These are phyloP conservation scores for Colletotrichum lindemuthianum DNA, from an alignment of 2,329 filamentous ascomycete genomes.

Conservation along the genomic window DNA sequence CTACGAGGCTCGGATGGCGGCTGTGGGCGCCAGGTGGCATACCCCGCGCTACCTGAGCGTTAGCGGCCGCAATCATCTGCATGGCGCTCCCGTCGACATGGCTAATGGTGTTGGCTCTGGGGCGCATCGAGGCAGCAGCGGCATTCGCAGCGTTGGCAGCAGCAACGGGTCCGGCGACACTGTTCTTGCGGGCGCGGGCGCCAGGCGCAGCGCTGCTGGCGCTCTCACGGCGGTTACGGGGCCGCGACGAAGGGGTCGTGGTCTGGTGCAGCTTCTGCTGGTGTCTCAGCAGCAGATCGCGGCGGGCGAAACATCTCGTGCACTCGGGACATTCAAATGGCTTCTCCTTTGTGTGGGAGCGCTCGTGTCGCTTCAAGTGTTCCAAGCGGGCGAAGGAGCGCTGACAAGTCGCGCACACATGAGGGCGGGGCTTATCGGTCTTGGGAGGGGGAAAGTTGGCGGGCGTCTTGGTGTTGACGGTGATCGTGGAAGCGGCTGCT, in stretches of 20 bases:
- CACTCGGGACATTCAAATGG: slow-evolving; percentile 98
- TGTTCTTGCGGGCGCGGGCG: slow-evolving; percentile 89
- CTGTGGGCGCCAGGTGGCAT: slow-evolving; percentile 58
- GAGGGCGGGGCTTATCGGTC: slow-evolving; percentile 95
- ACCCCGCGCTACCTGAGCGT: slow-evolving; percentile 60
- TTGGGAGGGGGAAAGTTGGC: slow-evolving; percentile 81
- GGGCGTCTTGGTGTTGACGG: slow-evolving; percentile 58
- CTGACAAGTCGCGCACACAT: slow-evolving; percentile 90
- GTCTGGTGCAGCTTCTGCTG: slow-evolving; percentile 99
- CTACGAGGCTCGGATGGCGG: slow-evolving; percentile 80
- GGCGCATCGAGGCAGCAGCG: slow-evolving; percentile 74
- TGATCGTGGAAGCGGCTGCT: slow-evolving; percentile 58
- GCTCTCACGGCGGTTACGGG: slow-evolving; percentile 90
- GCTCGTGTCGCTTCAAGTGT: slow-evolving; percentile 96
- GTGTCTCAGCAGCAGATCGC: slow-evolving; percentile 90
- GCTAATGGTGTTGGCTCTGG: slow-evolving; percentile 94
- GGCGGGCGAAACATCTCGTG: slow-evolving; percentile 90
- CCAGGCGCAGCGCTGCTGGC: slow-evolving; percentile 74
- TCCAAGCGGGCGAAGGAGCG: slow-evolving; percentile 94
- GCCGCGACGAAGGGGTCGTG: slow-evolving; percentile 85
- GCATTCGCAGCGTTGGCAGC: slow-evolving; percentile 55
- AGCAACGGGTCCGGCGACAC: slow-evolving; percentile 71
- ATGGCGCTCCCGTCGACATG: slow-evolving; percentile 84
- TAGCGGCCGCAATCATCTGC: slow-evolving; percentile 74
- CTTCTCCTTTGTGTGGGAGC: slow-evolving; percentile 99